These are phyloP conservation scores for Poterioochromonas sp. DNA, from an alignment of 352 stramenopile species.

Conservation along the genomic window DNA sequence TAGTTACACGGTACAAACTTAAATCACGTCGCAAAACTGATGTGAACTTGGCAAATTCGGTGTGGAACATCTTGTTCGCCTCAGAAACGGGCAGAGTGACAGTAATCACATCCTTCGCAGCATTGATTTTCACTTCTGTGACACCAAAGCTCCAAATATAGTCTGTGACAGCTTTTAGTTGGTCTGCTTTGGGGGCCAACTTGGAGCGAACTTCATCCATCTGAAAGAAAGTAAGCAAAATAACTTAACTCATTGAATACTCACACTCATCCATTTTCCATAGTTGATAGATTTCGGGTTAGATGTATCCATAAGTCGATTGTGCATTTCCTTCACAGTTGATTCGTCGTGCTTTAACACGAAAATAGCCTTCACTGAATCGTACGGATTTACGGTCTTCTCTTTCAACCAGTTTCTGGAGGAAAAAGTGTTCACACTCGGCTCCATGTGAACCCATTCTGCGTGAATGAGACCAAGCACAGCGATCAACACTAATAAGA, in stretches of 20 bases:
- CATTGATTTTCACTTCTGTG: not conserved
- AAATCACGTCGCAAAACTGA: not conserved
- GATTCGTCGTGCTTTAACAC: constrained; percentile 6
- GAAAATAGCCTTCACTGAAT: not conserved
- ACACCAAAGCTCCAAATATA: not conserved
- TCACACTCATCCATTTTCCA: constrained; percentile 25
- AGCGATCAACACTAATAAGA: not conserved
- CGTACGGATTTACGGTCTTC: not conserved
- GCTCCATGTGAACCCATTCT: constrained; percentile 26
- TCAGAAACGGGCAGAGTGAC: not conserved
- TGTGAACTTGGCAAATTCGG: constrained; percentile 12
- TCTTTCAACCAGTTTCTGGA: not conserved
- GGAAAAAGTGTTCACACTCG: not conserved
- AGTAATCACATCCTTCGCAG: not conserved
- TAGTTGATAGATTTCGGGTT: constrained; percentile 4
- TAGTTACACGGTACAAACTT: constrained; percentile 35
- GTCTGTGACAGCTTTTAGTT: not conserved
- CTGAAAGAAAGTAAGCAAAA: not conserved
- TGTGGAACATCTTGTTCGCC: not conserved
- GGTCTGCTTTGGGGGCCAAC: not conserved
- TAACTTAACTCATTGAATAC: no score
- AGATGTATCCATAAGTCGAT: constrained; percentile 11
- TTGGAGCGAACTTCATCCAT: not conserved
- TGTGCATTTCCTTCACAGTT: not conserved
- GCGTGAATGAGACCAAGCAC: not conserved